Percentiles rank a stretch among this genome's conserved stretches.
These are phyloP conservation scores for Blastomyces parvus DNA, from an alignment of 2,329 filamentous ascomycete species.

Conservation along the genomic window DNA sequence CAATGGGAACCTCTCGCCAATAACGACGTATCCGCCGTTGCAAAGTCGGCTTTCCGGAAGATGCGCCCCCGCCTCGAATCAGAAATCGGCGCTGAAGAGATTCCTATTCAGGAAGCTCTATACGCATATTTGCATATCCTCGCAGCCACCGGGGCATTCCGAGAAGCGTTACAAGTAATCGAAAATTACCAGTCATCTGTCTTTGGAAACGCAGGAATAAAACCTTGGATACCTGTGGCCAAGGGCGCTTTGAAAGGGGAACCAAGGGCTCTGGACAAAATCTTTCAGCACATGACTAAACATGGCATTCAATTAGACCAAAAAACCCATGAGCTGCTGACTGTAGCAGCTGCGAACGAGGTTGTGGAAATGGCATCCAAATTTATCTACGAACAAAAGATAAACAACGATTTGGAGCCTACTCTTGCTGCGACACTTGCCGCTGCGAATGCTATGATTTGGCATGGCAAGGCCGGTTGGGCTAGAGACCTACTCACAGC, in stretches of 20 bases:
- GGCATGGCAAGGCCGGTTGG: constrained; percentile 53
- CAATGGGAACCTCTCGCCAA: constrained; percentile 29
- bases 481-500: constrained; percentile 50
- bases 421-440: constrained; percentile 42
- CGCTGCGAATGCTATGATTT: constrained; percentile 52
- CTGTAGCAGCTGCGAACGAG: constrained; percentile 52
- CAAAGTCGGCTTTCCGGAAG: constrained; percentile 30
- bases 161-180: constrained; percentile 44
- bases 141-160: constrained; percentile 46
- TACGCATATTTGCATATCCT: constrained; percentile 43
- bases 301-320: constrained; percentile 29
- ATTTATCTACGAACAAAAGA: constrained; percentile 50
- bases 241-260: constrained; percentile 44
- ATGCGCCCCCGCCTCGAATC: constrained; percentile 17
- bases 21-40: constrained; percentile 32
- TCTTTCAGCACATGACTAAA: constrained; percentile 17
- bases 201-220: constrained; percentile 18
- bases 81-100: not conserved
- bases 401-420: constrained; percentile 39
- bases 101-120: constrained; percentile 29
- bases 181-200: constrained; percentile 32
- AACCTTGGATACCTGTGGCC: constrained; percentile 45
- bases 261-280: constrained; percentile 23
- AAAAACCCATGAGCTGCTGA: constrained; percentile 43
- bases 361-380: constrained; percentile 54